Conservation (phyloP, 768 basidiomycete species). For the Imleria badia region DNA sequence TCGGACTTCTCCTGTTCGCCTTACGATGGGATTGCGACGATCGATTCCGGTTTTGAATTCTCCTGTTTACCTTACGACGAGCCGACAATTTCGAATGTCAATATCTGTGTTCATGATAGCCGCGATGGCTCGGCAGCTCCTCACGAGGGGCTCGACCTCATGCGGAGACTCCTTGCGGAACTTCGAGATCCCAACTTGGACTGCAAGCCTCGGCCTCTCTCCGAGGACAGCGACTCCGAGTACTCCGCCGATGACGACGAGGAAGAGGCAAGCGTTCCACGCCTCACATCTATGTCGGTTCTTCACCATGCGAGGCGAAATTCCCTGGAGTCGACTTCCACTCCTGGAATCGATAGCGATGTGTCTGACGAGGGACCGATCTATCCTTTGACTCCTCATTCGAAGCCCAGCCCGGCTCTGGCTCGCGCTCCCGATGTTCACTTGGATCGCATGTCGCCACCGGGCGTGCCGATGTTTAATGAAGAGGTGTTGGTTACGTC, state of each 20-base stretch:
- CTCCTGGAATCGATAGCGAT: background rate
- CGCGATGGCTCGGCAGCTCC: background rate
- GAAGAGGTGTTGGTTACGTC: background rate
- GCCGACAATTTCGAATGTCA: background rate
- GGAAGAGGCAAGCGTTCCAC: background rate
- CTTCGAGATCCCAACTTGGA: slow-evolving; percentile 17
- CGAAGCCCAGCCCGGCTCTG: background rate
- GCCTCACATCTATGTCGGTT: background rate
- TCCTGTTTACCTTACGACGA: background rate
- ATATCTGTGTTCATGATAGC: background rate
- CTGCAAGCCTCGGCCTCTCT: background rate
- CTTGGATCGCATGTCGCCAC: background rate
- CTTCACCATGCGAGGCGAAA: background rate
- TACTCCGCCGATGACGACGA: background rate
- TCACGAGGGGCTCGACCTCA: slow-evolving; percentile 5
- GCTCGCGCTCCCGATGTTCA: background rate
- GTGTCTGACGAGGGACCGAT: slow-evolving; percentile 1
- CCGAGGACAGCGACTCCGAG: slow-evolving; percentile 10
- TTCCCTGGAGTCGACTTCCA: background rate
- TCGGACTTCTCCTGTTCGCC: background rate
- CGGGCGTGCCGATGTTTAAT: background rate
- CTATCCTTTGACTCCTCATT: slow-evolving; percentile 7
- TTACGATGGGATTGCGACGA: background rate
- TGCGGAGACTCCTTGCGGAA: slow-evolving; percentile 14
- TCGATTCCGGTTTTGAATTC: background rate